These are phyloP conservation scores for Pichia sp. DNA, from an alignment of 1,139 yeast species.

Conservation along the genomic window DNA sequence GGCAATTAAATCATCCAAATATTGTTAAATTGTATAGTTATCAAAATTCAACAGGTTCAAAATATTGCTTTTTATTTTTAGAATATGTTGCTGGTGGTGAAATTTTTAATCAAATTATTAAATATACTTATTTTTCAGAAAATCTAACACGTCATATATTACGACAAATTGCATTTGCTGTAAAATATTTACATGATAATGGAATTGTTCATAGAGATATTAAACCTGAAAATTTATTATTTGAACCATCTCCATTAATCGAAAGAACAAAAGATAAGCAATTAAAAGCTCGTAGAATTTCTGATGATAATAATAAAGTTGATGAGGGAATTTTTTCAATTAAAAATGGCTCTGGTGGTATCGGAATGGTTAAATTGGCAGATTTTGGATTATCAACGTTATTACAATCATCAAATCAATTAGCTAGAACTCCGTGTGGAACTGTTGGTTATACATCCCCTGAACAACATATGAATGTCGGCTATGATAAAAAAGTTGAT, in stretches of 20 bases:
- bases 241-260: slow-evolving; percentile 62
- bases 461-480: slow-evolving; percentile 52
- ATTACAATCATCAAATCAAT: slow-evolving; percentile 35
- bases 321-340: slow-evolving; percentile 84
- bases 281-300: slow-evolving; percentile 47
- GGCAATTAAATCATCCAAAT: slow-evolving; percentile 46
- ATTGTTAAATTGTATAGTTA: slow-evolving; percentile 44
- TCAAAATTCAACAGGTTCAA: slow-evolving; percentile 40
- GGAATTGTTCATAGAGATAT: slow-evolving; percentile 95
- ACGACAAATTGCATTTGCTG: slow-evolving; percentile 74
- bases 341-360: slow-evolving; percentile 83
- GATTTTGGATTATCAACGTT: slow-evolving; percentile 60
- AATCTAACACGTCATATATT: slow-evolving; percentile 83
- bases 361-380: slow-evolving; percentile 80
- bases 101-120: slow-evolving; percentile 58
- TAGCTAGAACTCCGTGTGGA: slow-evolving; percentile 58
- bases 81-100: slow-evolving; percentile 53
- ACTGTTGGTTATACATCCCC: slow-evolving; percentile 62
- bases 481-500: slow-evolving; percentile 56
- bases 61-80: slow-evolving; percentile 44
- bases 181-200: slow-evolving; percentile 73
- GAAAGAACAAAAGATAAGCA: slow-evolving; percentile 36
- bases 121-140: slow-evolving; percentile 85
- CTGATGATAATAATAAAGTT: slow-evolving; percentile 69
- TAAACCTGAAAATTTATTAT: slow-evolving; percentile 87